These are phyloP conservation scores for Tuber calosporum DNA, from an alignment of 495 filamentous ascomycete species.

Conservation along the genomic window DNA sequence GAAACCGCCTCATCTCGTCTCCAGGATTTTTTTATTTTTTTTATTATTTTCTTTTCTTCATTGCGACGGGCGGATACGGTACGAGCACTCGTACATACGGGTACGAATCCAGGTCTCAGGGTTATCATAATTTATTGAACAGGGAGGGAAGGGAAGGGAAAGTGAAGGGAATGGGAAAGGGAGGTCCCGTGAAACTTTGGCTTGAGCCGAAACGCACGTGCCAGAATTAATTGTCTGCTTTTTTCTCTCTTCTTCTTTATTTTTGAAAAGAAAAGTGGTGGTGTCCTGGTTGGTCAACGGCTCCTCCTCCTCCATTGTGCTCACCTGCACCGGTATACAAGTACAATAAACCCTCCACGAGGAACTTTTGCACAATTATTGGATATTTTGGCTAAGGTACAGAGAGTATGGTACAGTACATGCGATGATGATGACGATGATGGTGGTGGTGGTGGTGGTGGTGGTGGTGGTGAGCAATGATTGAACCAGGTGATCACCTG, in stretches of 20 bases:
- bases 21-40: neutral
- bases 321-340: too few species aligned
- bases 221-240: neutral
- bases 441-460: neutral
- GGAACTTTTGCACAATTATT: neutral
- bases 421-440: too few species aligned
- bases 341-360: too few species aligned
- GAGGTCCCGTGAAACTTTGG: neutral
- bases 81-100: too few species aligned
- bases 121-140: too few species aligned
- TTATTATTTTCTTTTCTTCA: too few species aligned
- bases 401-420: neutral
- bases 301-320: too few species aligned
- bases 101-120: too few species aligned
- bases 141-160: too few species aligned
- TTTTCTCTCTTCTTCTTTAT: neutral
- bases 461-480: neutral
- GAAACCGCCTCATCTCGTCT: neutral
- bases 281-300: too few species aligned
- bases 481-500: neutral
- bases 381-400: neutral
- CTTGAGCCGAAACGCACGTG: neutral
- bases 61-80: too few species aligned
- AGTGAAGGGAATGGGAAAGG: too few species aligned
- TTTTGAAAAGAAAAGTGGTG: neutral